A percentile compares a stretch with the other conserved stretches of the same genome.
Evolutionary conservation across 2,329 filamentous ascomycete genomes (phyloP).

Genomic region (Immersiporthe knoxdaviesiana): DNA sequence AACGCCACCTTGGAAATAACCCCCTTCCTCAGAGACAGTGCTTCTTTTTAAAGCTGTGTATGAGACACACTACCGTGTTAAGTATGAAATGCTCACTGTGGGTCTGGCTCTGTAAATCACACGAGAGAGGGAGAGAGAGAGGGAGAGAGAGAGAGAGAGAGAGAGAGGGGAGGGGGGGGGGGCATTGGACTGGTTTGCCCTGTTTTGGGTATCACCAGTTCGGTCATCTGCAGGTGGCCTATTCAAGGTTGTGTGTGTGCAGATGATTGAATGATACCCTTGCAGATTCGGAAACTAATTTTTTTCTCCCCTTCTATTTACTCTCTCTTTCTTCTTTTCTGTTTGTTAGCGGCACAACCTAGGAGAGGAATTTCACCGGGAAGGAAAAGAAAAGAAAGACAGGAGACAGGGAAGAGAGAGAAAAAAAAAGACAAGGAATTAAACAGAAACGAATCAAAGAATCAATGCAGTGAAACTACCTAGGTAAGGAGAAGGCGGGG

Average conservation of each 20-base stretch:
- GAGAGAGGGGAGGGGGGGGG: no score
- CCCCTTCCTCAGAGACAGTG: not conserved
- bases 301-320: no score
- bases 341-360: not conserved
- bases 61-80: constrained; percentile 5
- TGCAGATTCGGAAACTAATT: not conserved
- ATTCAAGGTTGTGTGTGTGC: not conserved
- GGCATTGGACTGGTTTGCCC: not conserved
- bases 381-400: not conserved
- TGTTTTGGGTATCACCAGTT: not conserved
- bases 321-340: no score
- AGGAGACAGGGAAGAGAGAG: not conserved
- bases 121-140: no score
- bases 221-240: not conserved
- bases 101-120: not conserved
- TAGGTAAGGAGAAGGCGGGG: no score
- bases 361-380: no score
- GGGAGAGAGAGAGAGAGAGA: no score
- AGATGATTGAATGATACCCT: not conserved
- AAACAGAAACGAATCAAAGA: not conserved
- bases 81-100: not conserved
- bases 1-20: not conserved
- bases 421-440: not conserved
- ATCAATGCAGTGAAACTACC: no score
- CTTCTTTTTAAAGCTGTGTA: not conserved